phyloP scores from a whole-genome alignment of 192 early-diverging fungal genomes.

The Tieghemiomyces parasiticus region DNA sequence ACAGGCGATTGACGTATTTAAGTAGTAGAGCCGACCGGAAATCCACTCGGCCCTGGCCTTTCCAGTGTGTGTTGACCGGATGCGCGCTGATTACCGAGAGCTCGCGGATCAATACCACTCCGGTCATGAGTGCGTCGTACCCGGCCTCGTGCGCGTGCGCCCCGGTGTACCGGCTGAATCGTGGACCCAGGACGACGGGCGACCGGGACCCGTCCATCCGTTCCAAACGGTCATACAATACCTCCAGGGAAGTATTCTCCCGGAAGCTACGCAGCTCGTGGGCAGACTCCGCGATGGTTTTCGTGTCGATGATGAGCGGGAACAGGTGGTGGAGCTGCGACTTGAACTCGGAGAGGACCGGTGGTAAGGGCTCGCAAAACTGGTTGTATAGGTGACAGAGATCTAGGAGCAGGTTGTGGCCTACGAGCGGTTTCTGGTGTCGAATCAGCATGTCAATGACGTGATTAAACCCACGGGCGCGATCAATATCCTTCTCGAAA shows the following conservation, averaged over 20 bases:
- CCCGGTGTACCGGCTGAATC: conserved; percentile 29
- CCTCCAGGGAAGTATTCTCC: conserved; percentile 23
- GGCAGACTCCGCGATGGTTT: conserved; percentile 29
- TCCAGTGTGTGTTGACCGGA: not conserved
- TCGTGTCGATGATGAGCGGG: conserved; percentile 28
- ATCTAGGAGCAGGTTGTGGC: conserved; percentile 85
- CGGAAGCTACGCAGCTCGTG: conserved; percentile 18
- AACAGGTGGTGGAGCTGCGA: conserved; percentile 32
- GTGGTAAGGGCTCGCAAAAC: conserved; percentile 56
- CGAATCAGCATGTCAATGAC: conserved; percentile 64
- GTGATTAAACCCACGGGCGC: conserved; percentile 48
- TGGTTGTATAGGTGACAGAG: conserved; percentile 63
- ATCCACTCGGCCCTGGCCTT: not conserved
- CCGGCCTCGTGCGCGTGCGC: conserved; percentile 75
- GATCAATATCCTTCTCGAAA: conserved; percentile 28
- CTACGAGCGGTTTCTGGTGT: conserved; percentile 61
- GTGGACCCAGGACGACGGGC: conserved; percentile 27
- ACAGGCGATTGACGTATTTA: not conserved
- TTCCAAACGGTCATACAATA: conserved; percentile 22
- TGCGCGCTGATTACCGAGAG: conserved; percentile 18
- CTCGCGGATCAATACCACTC: conserved; percentile 59
- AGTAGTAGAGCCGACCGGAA: not conserved
- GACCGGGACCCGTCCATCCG: conserved; percentile 6
- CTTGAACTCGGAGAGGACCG: conserved; percentile 55
- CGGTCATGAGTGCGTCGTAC: conserved; percentile 85